phyloP scores from a whole-genome alignment of 2,329 filamentous ascomycete genomes.

The Claviceps digitariae region DNA sequence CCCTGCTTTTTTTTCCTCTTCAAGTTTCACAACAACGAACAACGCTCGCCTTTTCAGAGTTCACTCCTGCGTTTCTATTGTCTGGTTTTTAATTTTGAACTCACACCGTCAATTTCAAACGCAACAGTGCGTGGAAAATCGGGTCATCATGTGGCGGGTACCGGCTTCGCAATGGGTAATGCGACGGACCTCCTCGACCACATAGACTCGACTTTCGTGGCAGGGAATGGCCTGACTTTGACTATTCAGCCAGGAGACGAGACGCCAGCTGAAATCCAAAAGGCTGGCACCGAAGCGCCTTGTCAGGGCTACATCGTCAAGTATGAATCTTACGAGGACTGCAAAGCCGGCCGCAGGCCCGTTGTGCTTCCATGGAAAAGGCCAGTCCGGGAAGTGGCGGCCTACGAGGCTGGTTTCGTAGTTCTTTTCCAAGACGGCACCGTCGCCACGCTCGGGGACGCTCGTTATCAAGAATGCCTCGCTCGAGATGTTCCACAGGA shows the following conservation, averaged over 20 bases:
- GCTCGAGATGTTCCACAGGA: constrained; percentile 32
- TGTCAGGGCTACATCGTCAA: constrained; percentile 7
- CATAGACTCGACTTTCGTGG: not conserved
- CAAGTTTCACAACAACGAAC: no score
- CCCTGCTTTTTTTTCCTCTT: not conserved
- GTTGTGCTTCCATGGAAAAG: constrained; percentile 12
- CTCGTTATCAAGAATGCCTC: constrained; percentile 42
- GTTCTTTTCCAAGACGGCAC: constrained; percentile 29
- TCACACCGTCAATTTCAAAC: not conserved
- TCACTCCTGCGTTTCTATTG: not conserved
- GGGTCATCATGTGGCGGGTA: constrained; percentile 1
- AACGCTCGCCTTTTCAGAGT: not conserved
- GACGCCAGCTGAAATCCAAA: not conserved
- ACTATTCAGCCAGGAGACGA: not conserved
- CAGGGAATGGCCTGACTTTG: constrained; percentile 2
- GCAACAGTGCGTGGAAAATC: constrained; percentile 1
- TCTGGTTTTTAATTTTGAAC: not conserved
- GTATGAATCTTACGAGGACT: constrained; percentile 12
- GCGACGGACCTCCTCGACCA: not conserved
- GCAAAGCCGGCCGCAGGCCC: constrained; percentile 4
- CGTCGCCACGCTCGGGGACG: constrained; percentile 43
- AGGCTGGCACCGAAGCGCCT: not conserved
- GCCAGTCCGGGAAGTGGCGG: constrained; percentile 26
- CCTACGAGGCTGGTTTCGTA: constrained; percentile 36
- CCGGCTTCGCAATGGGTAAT: not conserved